phyloP scores from a whole-genome alignment of 2,329 filamentous ascomycete species.

The Aaosphaeria arxii region DNA sequence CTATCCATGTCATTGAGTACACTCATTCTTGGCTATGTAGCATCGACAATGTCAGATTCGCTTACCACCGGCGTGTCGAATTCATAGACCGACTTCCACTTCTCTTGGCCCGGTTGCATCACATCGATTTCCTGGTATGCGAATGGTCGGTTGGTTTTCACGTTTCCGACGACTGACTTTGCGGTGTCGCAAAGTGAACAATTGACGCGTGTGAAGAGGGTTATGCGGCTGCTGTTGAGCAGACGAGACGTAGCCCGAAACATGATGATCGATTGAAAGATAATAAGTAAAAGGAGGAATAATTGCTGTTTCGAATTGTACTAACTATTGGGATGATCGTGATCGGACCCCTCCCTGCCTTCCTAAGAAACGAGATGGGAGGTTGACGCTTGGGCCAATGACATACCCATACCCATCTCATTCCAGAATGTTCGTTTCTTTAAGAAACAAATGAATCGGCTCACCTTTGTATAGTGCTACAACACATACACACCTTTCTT shows the following conservation, averaged over 20 bases:
- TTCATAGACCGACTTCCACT: constrained; percentile 73
- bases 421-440: constrained; percentile 37
- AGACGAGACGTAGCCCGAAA: constrained; percentile 31
- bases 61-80: constrained; percentile 78
- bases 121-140: constrained; percentile 68
- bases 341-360: neutral
- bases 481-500: too few relatives aligned
- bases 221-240: constrained; percentile 55
- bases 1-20: constrained; percentile 27
- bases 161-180: constrained; percentile 64
- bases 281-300: neutral
- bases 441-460: constrained; percentile 4
- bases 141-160: constrained; percentile 67
- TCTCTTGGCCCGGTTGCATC: constrained; percentile 58
- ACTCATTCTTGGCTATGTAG: constrained; percentile 2
- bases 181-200: constrained; percentile 71
- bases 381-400: constrained; percentile 16
- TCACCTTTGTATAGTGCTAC: neutral
- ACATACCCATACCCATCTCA: constrained; percentile 14
- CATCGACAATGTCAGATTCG: constrained; percentile 4
- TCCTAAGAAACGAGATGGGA: too few relatives aligned
- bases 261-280: constrained; percentile 17
- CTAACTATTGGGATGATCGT: neutral
- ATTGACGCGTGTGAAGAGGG: constrained; percentile 69
- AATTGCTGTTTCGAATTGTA: neutral